phyloP scores from a whole-genome alignment of 2,329 filamentous ascomycete species.

The Clonostachys chloroleuca region DNA sequence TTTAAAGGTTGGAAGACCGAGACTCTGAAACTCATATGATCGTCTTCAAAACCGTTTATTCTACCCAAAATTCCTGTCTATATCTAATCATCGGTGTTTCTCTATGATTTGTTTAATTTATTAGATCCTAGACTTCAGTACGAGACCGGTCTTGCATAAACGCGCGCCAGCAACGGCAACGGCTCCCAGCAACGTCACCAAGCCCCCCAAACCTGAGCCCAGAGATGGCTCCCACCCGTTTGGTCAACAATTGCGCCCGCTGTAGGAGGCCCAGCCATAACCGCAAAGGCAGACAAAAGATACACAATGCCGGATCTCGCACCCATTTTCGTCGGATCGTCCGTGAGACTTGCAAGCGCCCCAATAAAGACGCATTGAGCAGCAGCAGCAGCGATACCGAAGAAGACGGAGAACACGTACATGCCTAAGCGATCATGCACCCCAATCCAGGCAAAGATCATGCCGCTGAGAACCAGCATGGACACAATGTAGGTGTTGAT shows the following conservation, averaged over 20 bases:
- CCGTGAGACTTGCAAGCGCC: conserved; percentile 33
- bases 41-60: too few species aligned
- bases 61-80: too few species aligned
- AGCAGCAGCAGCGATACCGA: conserved; percentile 36
- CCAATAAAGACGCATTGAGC: conserved; percentile 34
- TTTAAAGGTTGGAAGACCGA: too few species aligned
- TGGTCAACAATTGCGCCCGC: conserved; percentile 38
- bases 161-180: conserved; percentile 22
- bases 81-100: too few species aligned
- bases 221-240: conserved; percentile 29
- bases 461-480: conserved; percentile 33
- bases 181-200: conserved; percentile 27
- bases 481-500: conserved; percentile 51
- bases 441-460: conserved; percentile 52
- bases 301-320: conserved; percentile 41
- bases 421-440: conserved; percentile 33
- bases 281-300: conserved; percentile 33
- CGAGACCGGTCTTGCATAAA: conserved; percentile 25
- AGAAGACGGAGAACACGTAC: conserved; percentile 37
- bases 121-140: conserved; percentile 26
- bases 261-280: conserved; percentile 36
- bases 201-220: conserved; percentile 42
- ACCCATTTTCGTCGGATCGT: conserved; percentile 36
- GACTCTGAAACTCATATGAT: too few species aligned
- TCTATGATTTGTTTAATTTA: not conserved